These are phyloP conservation scores for Crithidia sp. DNA, from an alignment of 208 protist species.

Conservation along the genomic window DNA sequence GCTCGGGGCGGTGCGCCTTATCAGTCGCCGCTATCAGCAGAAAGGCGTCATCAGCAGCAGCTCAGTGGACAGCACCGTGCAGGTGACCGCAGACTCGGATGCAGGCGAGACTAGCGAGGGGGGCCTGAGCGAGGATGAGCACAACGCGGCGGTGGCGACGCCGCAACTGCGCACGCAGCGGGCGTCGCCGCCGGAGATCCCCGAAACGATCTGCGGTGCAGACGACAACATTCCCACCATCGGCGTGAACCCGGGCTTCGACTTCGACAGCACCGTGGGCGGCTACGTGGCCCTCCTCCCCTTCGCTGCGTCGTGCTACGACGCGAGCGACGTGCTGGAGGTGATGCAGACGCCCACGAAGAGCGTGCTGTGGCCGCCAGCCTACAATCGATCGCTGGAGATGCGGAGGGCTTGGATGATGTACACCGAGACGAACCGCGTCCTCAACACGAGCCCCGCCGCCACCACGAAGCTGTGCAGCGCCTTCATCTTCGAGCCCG, in stretches of 20 bases:
- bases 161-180: slow-evolving; percentile 1
- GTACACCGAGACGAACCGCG: slow-evolving; percentile 32
- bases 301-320: slow-evolving; percentile 38
- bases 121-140: neutral
- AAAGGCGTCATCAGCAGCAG: neutral
- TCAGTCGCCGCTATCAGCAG: slow-evolving; percentile 21
- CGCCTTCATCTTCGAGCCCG: slow-evolving; percentile 26
- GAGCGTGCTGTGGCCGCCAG: slow-evolving; percentile 28
- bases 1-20: slow-evolving; percentile 12
- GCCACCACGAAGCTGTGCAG: slow-evolving; percentile 10
- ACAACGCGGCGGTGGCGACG: neutral
- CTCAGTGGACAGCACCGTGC: too few species aligned
- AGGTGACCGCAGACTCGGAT: neutral
- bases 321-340: slow-evolving; percentile 16
- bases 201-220: slow-evolving; percentile 14
- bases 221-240: neutral
- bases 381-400: slow-evolving; percentile 19
- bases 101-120: neutral
- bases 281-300: slow-evolving; percentile 41
- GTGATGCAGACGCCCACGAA: slow-evolving; percentile 38
- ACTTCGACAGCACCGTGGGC: slow-evolving; percentile 19
- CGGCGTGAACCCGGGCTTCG: slow-evolving; percentile 8
- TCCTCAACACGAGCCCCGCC: neutral
- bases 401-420: slow-evolving; percentile 38
- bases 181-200: slow-evolving; percentile 31